Evolutionary conservation across 2,329 filamentous ascomycete species (phyloP).

Genomic region (Emydomyces testavorans): DNA sequence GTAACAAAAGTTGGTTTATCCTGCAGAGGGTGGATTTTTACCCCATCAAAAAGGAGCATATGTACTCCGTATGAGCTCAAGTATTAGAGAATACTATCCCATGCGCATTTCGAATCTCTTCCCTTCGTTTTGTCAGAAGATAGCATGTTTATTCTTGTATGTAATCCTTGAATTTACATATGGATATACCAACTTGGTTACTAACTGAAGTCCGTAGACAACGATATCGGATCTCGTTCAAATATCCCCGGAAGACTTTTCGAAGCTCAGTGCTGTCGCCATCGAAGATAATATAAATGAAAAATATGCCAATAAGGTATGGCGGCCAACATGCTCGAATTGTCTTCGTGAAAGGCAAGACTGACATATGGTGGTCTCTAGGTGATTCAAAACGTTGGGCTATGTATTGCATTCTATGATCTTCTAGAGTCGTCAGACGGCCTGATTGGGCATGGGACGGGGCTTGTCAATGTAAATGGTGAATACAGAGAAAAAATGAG

Average conservation of each 20-base stretch:
- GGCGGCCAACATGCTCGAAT: background rate
- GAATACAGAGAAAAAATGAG: constrained; percentile 15
- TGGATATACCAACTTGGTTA: constrained; percentile 8
- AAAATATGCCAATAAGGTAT: constrained; percentile 87
- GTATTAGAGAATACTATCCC: no score
- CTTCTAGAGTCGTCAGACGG: constrained; percentile 82
- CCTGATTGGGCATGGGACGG: constrained; percentile 82
- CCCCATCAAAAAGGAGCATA: no score
- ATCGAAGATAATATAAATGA: constrained; percentile 95
- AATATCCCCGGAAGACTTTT: constrained; percentile 79
- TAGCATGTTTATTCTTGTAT: constrained; percentile 42
- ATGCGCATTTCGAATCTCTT: background rate
- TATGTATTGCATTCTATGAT: constrained; percentile 90
- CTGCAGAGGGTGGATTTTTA: no score
- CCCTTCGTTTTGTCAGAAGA: constrained; percentile 2
- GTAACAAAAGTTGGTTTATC: no score
- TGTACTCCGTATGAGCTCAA: no score
- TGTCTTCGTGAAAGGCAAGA: background rate
- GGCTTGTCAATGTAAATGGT: constrained; percentile 91
- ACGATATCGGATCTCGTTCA: constrained; percentile 91
- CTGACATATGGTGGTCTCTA: constrained; percentile 24
- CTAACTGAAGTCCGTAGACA: constrained; percentile 45
- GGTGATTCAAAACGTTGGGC: constrained; percentile 85
- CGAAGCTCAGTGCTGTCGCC: constrained; percentile 64
- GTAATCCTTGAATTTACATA: constrained; percentile 20